These are phyloP conservation scores for Fusarium goolgardi DNA, from an alignment of 2,329 filamentous ascomycete genomes.

Conservation along the genomic window DNA sequence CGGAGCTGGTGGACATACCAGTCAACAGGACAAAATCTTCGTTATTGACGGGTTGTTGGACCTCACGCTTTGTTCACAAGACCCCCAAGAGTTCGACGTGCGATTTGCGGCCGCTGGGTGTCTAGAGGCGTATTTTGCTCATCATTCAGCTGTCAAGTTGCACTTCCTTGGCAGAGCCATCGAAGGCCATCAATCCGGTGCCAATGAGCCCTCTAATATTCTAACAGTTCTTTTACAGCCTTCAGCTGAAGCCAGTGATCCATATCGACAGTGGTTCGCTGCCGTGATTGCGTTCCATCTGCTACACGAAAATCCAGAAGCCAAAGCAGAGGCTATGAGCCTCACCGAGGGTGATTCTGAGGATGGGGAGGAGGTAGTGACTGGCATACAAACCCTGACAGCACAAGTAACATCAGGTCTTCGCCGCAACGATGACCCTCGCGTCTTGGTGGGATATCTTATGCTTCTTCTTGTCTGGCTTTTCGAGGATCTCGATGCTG, in stretches of 20 bases:
- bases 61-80: conserved; percentile 76
- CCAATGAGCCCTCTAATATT: conserved; percentile 88
- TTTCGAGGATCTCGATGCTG: conserved; percentile 89
- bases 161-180: conserved; percentile 93
- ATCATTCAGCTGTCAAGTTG: conserved; percentile 81
- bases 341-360: conserved; percentile 91
- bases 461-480: conserved; percentile 92
- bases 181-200: conserved; percentile 80
- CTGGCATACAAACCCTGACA: conserved; percentile 88
- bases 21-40: conserved; percentile 75
- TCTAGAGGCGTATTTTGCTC: conserved; percentile 90
- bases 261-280: conserved; percentile 91
- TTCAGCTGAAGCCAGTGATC: conserved; percentile 73
- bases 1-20: conserved; percentile 56
- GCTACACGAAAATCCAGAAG: conserved; percentile 80
- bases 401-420: conserved; percentile 86
- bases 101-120: conserved; percentile 89
- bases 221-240: conserved; percentile 83
- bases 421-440: conserved; percentile 79
- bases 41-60: conserved; percentile 95
- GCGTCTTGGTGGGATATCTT: conserved; percentile 84
- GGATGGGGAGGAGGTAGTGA: conserved; percentile 93
- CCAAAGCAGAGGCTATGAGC: conserved; percentile 81
- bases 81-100: conserved; percentile 77
- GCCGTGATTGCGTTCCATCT: conserved; percentile 88